Evolutionary conservation across 2,329 filamentous ascomycete species (phyloP).

Genomic region (Karstenula rhodostoma): DNA sequence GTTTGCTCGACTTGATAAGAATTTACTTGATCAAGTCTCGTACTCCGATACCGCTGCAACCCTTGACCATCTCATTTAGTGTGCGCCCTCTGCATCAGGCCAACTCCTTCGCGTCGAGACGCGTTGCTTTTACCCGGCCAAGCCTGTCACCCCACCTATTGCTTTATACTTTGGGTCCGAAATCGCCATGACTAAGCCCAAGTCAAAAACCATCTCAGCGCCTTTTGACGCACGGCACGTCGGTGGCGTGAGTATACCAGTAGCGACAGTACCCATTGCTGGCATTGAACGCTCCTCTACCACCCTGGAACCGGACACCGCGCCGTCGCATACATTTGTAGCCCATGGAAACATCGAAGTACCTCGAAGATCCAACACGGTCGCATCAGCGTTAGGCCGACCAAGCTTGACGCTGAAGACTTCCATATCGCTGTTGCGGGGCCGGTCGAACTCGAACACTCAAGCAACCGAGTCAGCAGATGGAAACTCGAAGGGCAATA

Average conservation of each 20-base stretch:
- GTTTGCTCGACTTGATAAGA: slow-evolving; percentile 11
- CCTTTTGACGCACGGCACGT: slow-evolving; percentile 46
- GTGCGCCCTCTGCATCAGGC: slow-evolving; percentile 15
- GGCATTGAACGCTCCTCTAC: slow-evolving; percentile 28
- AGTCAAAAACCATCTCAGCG: slow-evolving; percentile 37
- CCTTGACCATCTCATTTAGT: slow-evolving; percentile 4
- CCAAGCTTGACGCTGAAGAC: slow-evolving; percentile 39
- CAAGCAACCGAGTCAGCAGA: slow-evolving; percentile 7
- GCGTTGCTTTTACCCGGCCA: slow-evolving; percentile 23
- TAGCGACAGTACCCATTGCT: slow-evolving; percentile 26
- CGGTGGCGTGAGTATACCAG: slow-evolving; percentile 39
- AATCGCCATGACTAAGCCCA: slow-evolving; percentile 30
- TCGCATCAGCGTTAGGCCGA: slow-evolving; percentile 32
- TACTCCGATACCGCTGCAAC: slow-evolving; percentile 16
- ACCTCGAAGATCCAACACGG: slow-evolving; percentile 38
- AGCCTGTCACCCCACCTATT: slow-evolving; percentile 19
- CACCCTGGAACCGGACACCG: slow-evolving; percentile 33
- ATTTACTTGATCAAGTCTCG: slow-evolving; percentile 14
- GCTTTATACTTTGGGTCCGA: slow-evolving; percentile 9
- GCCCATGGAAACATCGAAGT: slow-evolving; percentile 33
- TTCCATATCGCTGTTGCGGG: slow-evolving; percentile 34
- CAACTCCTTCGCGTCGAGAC: slow-evolving; percentile 33
- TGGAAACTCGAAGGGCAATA: neutral
- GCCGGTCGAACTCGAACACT: slow-evolving; percentile 27
- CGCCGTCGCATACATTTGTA: slow-evolving; percentile 37